Base-by-base conservation (phyloP, 176 grass and related monocot species). In the Chloris gayana region DNA sequence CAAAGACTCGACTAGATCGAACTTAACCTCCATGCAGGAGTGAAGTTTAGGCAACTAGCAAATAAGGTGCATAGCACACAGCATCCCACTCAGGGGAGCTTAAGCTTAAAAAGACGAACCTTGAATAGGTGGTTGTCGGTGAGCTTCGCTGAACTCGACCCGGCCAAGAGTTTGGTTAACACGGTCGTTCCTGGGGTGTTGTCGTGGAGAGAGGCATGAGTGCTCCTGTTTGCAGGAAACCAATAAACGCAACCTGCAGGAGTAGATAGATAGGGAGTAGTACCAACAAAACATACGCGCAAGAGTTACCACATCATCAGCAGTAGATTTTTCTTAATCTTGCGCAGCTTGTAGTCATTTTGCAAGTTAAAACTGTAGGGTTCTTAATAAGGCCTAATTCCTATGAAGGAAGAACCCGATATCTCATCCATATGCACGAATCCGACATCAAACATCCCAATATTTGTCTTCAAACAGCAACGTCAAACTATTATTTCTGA, bases 151-250 rank as follows among this genome's bases (percentile, higher is more conserved):
- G 35, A 6, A 37, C 35, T 72, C 3, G 88, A 91, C 0, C 92
- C 88, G n/a, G 86, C 56, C 9, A 94, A 76, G 9, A 88, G 79
- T 71, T 88, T 94, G 47, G 75, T 84, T 71, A 94, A 91, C 30
- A 88, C 88, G 9, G 85, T 91, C 88, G 88, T 91, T 35, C 75
- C 82, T 18, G 83, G 83, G 47, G n/a, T n/a, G n/a, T 94, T 83
- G 62, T 91, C 82, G 29, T 94, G 88, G 25, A 94, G 85, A 9
- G 91, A n/a, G n/a, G n/a, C n/a, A 94, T 84, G 0, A 79, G 83
- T 5, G 61, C 25, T 29, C 56, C 46, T 1, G 19, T 60, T 6
- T 88, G 88, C 17, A 94, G 64, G 46, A 86, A 88, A n/a, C n/a
- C n/a, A n/a, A n/a, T n/a, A n/a, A n/a, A n/a, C n/a, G n/a, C n/a